A percentile compares a stretch with the other conserved stretches of the same genome.
phyloP scores from a whole-genome alignment of 2,329 filamentous ascomycete genomes.

The Davidsoniella eucalypti region DNA sequence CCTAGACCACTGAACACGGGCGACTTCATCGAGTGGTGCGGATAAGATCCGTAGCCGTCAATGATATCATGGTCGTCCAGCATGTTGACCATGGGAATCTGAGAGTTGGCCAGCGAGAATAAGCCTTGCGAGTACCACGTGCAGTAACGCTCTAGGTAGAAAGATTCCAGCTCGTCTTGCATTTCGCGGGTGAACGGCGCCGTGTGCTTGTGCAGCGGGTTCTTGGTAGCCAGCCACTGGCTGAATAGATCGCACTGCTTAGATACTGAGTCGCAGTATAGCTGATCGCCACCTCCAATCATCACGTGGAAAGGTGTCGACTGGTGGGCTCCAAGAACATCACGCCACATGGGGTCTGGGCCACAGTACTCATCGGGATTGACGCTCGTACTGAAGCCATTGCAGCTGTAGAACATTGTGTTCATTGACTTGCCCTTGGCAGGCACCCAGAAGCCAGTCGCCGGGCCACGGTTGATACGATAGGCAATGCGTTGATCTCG shows the following conservation, averaged over 20 bases:
- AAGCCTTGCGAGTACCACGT: slow-evolving; percentile 95
- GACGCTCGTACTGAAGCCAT: slow-evolving; percentile 74
- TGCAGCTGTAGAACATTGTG: slow-evolving; percentile 97
- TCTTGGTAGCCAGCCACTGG: slow-evolving; percentile 70
- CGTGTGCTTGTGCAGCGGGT: slow-evolving; percentile 62
- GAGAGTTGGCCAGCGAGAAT: slow-evolving; percentile 79
- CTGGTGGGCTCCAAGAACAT: slow-evolving; percentile 85
- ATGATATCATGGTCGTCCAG: slow-evolving; percentile 92
- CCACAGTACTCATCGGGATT: slow-evolving; percentile 71
- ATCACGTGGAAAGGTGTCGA: slow-evolving; percentile 91
- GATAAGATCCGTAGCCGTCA: slow-evolving; percentile 85
- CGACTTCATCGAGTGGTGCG: slow-evolving; percentile 77
- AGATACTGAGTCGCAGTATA: slow-evolving; percentile 83
- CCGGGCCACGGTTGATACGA: slow-evolving; percentile 81
- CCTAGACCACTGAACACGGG: slow-evolving; percentile 82
- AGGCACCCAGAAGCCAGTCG: slow-evolving; percentile 89
- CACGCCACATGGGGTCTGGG: slow-evolving; percentile 91
- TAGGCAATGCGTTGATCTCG: slow-evolving; percentile 80
- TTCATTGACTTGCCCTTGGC: slow-evolving; percentile 78
- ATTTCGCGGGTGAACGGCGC: slow-evolving; percentile 64
- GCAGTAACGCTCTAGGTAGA: slow-evolving; percentile 76
- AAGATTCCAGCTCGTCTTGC: slow-evolving; percentile 74
- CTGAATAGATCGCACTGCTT: slow-evolving; percentile 59
- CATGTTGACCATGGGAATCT: slow-evolving; percentile 97
- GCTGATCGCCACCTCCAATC: slow-evolving; percentile 91